Base-by-base conservation (phyloP, 106 monocot genomes). In the Hemerocallis citrina region DNA sequence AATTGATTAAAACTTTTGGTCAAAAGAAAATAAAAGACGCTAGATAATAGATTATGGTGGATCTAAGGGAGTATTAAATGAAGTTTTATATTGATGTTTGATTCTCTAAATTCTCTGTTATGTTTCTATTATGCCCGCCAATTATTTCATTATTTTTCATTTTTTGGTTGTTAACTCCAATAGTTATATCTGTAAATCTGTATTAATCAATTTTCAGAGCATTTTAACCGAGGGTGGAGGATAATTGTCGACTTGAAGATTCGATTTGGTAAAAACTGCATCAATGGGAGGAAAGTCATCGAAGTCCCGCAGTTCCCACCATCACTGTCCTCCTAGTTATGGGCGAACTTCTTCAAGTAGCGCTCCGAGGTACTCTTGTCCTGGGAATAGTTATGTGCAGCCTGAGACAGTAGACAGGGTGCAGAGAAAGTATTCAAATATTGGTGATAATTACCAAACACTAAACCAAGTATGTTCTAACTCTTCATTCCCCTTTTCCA, bases 361-460 rank as follows among this genome's bases (percentile, higher is more conserved):
- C 12, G 23, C 67, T 25, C 28, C 63, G 12, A 66, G 71, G 21
- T 73, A 76, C 51, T 40, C 72, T 10, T 37, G 76, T 42, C 33
- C 75, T 47, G 63, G n/a, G 30, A 76, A 40, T 23, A 76, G 34
- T 48, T 37, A 76, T 72, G 41, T 52, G 13, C 72, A 59, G 10
- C 75, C 62, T 8, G 69, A 65, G 17, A 59, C 35, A 11, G 21
- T 42, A 32, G 55, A 52, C 8, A 61, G 70, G 51, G n/a, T 84
- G 41, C 75, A 76, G 29, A 79, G 33, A 14, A 79, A 79, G 56
- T 84, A 73, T 64, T 61, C 72, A 40, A 70, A 58, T 34, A 84
- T 84, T 52, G 76, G 69, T 41, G 79, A 84, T 51, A 64, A 84
- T 33, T 84, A 79, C 68, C 43, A 49, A 46, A 65, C 84, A 11